A percentile compares a stretch with the other conserved stretches of the same genome.
Evolutionary conservation across 176 grass and related monocot genomes (phyloP).

Genomic region (Triticum dicoccoides): DNA sequence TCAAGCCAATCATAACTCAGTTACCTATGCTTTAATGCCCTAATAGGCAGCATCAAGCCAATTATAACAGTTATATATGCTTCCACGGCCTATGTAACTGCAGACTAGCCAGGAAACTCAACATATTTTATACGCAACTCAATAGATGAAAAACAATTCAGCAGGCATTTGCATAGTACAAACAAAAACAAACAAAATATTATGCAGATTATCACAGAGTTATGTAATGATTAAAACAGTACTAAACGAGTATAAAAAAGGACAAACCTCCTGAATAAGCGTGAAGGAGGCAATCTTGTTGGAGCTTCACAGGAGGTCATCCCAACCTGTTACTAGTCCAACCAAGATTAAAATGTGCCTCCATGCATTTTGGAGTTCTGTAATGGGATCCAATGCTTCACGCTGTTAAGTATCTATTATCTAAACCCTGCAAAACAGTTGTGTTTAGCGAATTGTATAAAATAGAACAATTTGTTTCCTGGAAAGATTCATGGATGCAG

Average conservation of each 20-base stretch:
- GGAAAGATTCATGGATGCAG: neutral
- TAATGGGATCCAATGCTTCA: constrained; percentile 93
- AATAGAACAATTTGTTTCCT: neutral
- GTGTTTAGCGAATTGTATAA: constrained; percentile 20
- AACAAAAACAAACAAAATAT: neutral
- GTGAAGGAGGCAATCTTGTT: constrained; percentile 74
- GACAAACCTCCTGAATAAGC: constrained; percentile 47
- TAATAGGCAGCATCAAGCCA: neutral
- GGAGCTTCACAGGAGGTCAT: constrained; percentile 84
- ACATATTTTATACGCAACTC: neutral
- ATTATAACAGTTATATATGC: neutral
- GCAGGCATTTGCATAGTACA: neutral
- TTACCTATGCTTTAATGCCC: neutral
- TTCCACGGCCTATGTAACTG: neutral
- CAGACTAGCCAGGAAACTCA: neutral
- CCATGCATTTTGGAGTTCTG: constrained; percentile 80
- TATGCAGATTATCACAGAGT: neutral
- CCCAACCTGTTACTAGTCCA: constrained; percentile 89
- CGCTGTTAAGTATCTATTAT: constrained; percentile 41
- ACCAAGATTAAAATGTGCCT: constrained; percentile 46
- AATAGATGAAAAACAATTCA: neutral
- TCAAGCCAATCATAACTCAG: neutral
- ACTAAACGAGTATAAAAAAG: constrained; percentile 18
- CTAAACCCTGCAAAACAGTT: constrained; percentile 62
- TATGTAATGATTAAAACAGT: neutral